These are phyloP conservation scores for Rhizopogon vesiculosus DNA, from an alignment of 768 basidiomycete genomes.

Conservation along the genomic window DNA sequence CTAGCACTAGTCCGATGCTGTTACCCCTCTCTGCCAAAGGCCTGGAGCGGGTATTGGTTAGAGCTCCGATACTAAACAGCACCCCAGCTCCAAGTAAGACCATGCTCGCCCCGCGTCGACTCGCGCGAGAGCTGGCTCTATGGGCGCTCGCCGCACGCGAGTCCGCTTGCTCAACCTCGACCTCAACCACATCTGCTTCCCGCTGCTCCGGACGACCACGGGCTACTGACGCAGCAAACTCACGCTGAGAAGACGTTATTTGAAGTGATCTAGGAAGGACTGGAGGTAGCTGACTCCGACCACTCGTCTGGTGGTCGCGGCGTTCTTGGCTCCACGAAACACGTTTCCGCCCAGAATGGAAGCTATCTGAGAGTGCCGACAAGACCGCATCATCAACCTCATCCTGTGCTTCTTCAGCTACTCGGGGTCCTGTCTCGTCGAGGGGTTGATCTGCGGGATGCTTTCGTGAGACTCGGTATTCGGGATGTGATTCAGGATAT, in stretches of 20 bases:
- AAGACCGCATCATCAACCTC: conserved; percentile 50
- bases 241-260: conserved; percentile 23
- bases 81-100: conserved; percentile 78
- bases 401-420: conserved; percentile 25
- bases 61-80: conserved; percentile 62
- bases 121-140: conserved; percentile 53
- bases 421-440: conserved; percentile 15
- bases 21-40: conserved; percentile 21
- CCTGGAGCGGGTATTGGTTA: conserved; percentile 30
- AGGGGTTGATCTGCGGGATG: conserved; percentile 18
- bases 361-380: conserved; percentile 63
- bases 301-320: conserved; percentile 22
- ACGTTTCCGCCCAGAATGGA: conserved; percentile 70
- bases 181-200: conserved; percentile 23
- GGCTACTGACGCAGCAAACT: conserved; percentile 19
- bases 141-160: conserved; percentile 6
- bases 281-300: conserved; percentile 30
- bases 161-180: conserved; percentile 15
- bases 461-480: conserved; percentile 28
- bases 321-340: conserved; percentile 70
- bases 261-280: conserved; percentile 32
- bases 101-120: conserved; percentile 68
- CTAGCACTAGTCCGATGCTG: conserved; percentile 47
- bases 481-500: conserved; percentile 46
- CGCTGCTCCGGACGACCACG: conserved; percentile 46